phyloP scores from a whole-genome alignment of 1,284 basidiomycete species.

The Amylostereum areolatum region DNA sequence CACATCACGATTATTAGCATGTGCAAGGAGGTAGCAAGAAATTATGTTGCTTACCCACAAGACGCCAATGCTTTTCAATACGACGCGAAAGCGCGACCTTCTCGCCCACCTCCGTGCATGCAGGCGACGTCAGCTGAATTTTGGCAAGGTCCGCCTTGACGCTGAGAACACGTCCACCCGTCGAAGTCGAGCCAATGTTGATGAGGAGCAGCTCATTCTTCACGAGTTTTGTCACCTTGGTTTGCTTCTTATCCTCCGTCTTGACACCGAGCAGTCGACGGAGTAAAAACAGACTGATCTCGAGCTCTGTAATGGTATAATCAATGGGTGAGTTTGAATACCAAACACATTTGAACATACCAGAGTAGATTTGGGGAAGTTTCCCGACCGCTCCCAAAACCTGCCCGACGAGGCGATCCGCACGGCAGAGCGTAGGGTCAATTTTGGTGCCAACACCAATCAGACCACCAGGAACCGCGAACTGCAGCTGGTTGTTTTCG shows the following conservation, averaged over 20 bases:
- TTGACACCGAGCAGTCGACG: constrained; percentile 96
- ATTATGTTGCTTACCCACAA: constrained; percentile 56
- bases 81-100: constrained; percentile 90
- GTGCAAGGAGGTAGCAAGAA: neutral
- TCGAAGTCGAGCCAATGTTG: constrained; percentile 93
- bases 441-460: constrained; percentile 98
- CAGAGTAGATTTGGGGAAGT: constrained; percentile 90
- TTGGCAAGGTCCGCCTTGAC: constrained; percentile 93
- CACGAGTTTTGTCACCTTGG: constrained; percentile 88
- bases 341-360: constrained; percentile 31
- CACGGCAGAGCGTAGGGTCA: constrained; percentile 94
- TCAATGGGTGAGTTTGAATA: neutral
- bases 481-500: constrained; percentile 91
- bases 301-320: constrained; percentile 53
- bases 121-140: constrained; percentile 87
- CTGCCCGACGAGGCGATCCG: constrained; percentile 94
- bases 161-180: constrained; percentile 85
- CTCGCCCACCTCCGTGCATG: constrained; percentile 91
- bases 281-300: constrained; percentile 89
- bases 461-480: constrained; percentile 95
- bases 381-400: constrained; percentile 93
- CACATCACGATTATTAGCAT: neutral
- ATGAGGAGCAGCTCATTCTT: constrained; percentile 93
- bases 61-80: constrained; percentile 97
- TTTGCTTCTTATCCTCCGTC: constrained; percentile 97